phyloP scores from a whole-genome alignment of 257 asterid genomes.

The Primulina eburnea region DNA sequence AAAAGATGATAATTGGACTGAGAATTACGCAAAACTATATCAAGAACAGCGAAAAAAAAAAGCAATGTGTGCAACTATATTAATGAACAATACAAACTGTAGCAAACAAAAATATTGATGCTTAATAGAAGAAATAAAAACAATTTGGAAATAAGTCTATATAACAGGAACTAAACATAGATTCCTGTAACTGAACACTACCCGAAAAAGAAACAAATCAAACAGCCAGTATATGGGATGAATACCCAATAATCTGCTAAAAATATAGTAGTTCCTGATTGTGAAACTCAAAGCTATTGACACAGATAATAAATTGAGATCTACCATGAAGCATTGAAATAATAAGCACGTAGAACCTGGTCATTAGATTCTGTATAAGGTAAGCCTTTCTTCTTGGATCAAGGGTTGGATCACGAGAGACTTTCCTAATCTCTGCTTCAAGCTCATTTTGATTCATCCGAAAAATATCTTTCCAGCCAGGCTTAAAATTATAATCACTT shows the following conservation, averaged over 20 bases:
- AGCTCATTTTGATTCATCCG: constrained; percentile 98
- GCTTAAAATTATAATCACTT: constrained; percentile 73
- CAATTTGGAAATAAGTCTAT: background rate
- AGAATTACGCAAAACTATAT: background rate
- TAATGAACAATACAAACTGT: background rate
- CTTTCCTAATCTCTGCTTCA: constrained; percentile 94
- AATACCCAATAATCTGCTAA: background rate
- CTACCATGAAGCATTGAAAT: background rate
- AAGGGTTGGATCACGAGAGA: constrained; percentile 86
- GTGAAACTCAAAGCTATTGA: background rate
- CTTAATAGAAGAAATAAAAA: background rate
- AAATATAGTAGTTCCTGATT: too few species aligned
- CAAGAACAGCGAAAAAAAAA: background rate
- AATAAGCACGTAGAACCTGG: constrained; percentile 55
- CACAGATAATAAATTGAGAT: constrained; percentile 7
- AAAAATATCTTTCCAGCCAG: constrained; percentile 97
- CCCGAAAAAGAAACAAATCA: background rate
- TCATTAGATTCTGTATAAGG: constrained; percentile 91
- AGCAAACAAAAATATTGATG: too few species aligned
- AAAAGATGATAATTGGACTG: background rate
- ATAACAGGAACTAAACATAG: background rate
- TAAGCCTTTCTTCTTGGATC: constrained; percentile 96
- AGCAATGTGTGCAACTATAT: too few species aligned
- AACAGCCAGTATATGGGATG: background rate
- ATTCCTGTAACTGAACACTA: background rate